Base-by-base conservation (phyloP, 306 rosid species). In the Vigna nakashimae region DNA sequence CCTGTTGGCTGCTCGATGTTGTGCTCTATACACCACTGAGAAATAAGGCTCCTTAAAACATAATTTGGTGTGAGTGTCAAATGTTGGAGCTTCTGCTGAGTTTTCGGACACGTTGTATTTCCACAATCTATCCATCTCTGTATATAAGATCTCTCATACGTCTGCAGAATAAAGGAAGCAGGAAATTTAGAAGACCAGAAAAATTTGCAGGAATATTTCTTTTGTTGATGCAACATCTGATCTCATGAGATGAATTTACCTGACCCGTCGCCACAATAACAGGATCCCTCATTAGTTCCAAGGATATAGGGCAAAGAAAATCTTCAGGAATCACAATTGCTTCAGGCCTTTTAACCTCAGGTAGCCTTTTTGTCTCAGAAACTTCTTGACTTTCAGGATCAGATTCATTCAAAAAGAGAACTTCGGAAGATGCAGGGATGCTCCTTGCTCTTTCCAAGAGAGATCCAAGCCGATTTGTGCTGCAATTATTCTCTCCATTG, bases 101-200 rank as follows among this genome's bases (percentile, higher is more conserved):
- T 95, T 90, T 95, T 95, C 2, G 99, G 99, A 65, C 99, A 95
- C 5, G 97, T 89, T 69, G 84, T 48, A 69, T 95, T 92, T 58
- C 97, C 99, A 63, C 94, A 88, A 79, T 95, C 99, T 79, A 95
- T 83, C 99, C 99, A 95, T 82, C 99, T 90, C 84, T 95, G 99
- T 66, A 95, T 90, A 83, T 85, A 95, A 58, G 96, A 90, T 85
- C 99, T 90, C 87, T 95, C 99, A 6, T 95, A 95, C 14, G 99
- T 95, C 99, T 95, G 83, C 84, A 73, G 50, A 78, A 63, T 42
- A 42, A 65, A 59, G 60, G 42, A 78, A 20, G n/a, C 3, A 15
- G 20, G 57, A 58, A 78, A 49, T 34, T 64, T 70, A 40, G n/a
- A 38, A 12, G n/a, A 30, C 73, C 34, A 46, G 59, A 52, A 79